phyloP scores from a whole-genome alignment of 495 filamentous ascomycete species.

The Evernia prunastri region DNA sequence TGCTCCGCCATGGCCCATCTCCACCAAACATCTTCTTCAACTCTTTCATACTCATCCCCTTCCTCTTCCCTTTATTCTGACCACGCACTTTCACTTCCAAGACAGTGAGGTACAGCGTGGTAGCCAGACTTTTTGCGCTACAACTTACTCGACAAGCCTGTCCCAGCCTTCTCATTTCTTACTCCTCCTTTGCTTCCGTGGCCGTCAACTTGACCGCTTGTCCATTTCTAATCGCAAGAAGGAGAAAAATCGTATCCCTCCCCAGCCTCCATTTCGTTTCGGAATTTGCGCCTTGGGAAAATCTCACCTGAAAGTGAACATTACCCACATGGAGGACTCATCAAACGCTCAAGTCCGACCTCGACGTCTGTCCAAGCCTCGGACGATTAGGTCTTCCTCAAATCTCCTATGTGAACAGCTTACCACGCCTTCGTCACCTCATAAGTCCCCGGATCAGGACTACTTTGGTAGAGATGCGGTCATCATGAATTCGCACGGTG shows the following conservation, averaged over 20 bases:
- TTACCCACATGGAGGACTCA: background rate
- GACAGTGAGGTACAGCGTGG: background rate
- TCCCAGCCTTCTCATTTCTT: slow-evolving; percentile 1
- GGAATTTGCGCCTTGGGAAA: background rate
- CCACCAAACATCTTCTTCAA: background rate
- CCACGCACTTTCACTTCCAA: background rate
- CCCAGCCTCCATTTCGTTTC: background rate
- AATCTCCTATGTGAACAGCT: slow-evolving; percentile 16
- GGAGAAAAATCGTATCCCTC: background rate
- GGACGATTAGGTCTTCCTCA: slow-evolving; percentile 26
- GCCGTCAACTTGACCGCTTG: background rate
- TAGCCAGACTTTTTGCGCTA: background rate
- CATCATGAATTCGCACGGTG: slow-evolving; percentile 21
- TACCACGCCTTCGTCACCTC: slow-evolving; percentile 16
- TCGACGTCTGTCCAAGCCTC: slow-evolving; percentile 15
- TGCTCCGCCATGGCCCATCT: background rate
- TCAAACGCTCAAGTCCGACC: slow-evolving; percentile 5
- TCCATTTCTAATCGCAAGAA: background rate
- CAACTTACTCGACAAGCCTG: background rate
- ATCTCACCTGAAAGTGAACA: background rate
- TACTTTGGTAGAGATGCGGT: slow-evolving; percentile 19
- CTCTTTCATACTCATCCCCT: background rate
- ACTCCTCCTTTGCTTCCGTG: background rate
- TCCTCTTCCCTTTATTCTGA: background rate
- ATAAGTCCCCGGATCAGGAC: slow-evolving; percentile 23